A percentile compares a stretch with the other conserved stretches of the same genome.
Evolutionary conservation across 495 filamentous ascomycete species (phyloP).

Genomic region (Neurospora sp.): DNA sequence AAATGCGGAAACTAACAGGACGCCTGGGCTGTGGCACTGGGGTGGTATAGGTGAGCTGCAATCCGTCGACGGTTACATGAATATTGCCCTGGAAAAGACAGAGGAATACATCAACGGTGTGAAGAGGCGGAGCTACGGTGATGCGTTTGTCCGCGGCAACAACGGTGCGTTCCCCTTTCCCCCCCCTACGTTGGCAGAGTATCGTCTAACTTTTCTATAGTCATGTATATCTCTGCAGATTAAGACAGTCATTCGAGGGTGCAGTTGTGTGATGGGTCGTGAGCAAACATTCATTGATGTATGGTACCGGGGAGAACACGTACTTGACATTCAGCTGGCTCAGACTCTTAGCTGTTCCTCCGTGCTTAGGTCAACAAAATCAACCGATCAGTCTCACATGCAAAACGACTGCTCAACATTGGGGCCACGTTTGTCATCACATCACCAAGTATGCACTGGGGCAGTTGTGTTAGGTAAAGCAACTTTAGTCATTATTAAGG

Average conservation of each 20-base stretch:
- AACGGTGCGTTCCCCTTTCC: slow-evolving; percentile 52
- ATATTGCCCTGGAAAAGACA: slow-evolving; percentile 91
- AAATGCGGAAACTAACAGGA: slow-evolving; percentile 1
- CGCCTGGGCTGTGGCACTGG: background rate
- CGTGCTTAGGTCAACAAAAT: background rate
- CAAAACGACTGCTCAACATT: background rate
- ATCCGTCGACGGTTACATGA: slow-evolving; percentile 99
- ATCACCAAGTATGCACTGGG: background rate
- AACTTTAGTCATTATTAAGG: background rate
- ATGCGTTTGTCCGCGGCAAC: slow-evolving; percentile 94
- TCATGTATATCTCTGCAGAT: slow-evolving; percentile 71
- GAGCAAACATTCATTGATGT: background rate
- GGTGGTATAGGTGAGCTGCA: slow-evolving; percentile 66
- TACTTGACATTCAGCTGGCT: background rate
- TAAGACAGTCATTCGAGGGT: slow-evolving; percentile 11
- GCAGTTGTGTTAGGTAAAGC: background rate
- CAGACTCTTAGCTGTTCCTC: background rate
- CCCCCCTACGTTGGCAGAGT: background rate
- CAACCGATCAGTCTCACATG: background rate
- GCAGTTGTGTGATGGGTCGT: background rate
- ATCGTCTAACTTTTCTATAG: slow-evolving; percentile 22
- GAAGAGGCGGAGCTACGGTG: slow-evolving; percentile 72
- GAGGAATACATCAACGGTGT: slow-evolving; percentile 82
- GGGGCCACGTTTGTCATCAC: background rate
- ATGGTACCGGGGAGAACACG: background rate